Base-by-base conservation (phyloP, 306 rosid genomes). In the Prunus dulcis region DNA sequence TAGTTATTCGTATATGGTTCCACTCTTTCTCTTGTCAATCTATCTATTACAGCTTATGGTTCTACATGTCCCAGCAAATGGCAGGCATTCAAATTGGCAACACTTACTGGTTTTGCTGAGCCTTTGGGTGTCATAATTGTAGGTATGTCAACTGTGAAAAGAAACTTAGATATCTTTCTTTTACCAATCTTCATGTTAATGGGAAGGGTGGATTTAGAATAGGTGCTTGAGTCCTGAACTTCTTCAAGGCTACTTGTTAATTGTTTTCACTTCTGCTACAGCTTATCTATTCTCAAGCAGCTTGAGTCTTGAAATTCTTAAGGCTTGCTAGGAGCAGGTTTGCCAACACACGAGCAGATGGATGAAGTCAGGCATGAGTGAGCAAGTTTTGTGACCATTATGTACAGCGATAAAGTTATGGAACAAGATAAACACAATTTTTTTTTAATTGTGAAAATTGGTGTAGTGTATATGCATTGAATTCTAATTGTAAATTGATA, bases 61-160 rank as follows among this genome's bases (percentile, higher is more conserved):
- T 22, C 14, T 72, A 64, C 53, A 60, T 76, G 34, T 82, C 69
- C 67, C 86, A 95, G 97, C 81, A 95, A 92, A 86, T 95, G 99
- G 99, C 89, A 95, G 87, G 99, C 99, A 30, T 95, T 95, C 92
- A 95, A 95, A 84, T 84, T 89, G 83, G 97, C 99, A 41, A 87
- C 97, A 19, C 99, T 95, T 79, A 92, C 99, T 74, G 99, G 99
- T 83, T 83, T 95, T 38, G 97, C 99, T 2, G 97, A 95, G 82
- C 97, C 97, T 67, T 83, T 95, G 71, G 99, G 97, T 72, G 97
- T 95, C 74, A 74, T 92, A 84, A 88, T 95, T 51, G 99, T 92
- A 67, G 99, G 97, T 95, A 89, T 56, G 89, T 74, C 13, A 82
- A 77, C 67, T 71, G 73, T 14, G 27, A 34, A 9, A 34, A 13